Evolutionary conservation across 352 stramenopile genomes (phyloP), one percentile per base, ranked within the genome.

Genomic region (Phytophthora pluvialis): DNA sequence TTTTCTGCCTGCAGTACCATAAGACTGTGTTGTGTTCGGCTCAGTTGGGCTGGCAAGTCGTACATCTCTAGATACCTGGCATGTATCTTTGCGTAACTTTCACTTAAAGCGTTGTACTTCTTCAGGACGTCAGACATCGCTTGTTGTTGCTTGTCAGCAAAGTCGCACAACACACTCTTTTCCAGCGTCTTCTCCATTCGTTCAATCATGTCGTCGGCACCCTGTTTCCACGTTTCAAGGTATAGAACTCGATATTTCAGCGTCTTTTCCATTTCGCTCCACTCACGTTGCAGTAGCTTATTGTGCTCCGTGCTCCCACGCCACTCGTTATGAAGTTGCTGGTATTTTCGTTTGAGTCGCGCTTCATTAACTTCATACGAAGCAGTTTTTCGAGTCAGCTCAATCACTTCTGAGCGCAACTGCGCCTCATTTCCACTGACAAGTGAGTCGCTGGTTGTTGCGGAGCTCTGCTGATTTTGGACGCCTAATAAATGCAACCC

Each of bases 171-270:
- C 4, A 92, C 78, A 46, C 86, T 91, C 36, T 80, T 71, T n/a
- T 81, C 72, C 10, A 94, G 56, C 7, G 80, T 77, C 25, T 69
- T 73, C 48, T 92, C 80, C 72, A 88, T 89, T 4, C 79, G 77
- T 43, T 80, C 60, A 6, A 94, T 83, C 50, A 80, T 77, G 9
- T 85, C 77, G 42, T 87, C 79, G 1, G 86, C 84, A 0, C 82
- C 82, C 32, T 83, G 60, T 57, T 97, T 97, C 83, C 89, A 98
- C 60, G 90, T 88, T 65, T 98, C 94, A 9, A 98, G 73, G 56
- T 97, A 98, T 33, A 97, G 56, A 8, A 98, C 80, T 4, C 93
- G 86, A 60, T 83, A 79, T 58, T 97, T 96, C 11, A 97, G 78
- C 26, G 83, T 78, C 35, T 84, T 88, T 58, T 97, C 89, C 75